Evolutionary conservation across 495 filamentous ascomycete genomes (phyloP).

Genomic region (Aspergillus nanangensis): DNA sequence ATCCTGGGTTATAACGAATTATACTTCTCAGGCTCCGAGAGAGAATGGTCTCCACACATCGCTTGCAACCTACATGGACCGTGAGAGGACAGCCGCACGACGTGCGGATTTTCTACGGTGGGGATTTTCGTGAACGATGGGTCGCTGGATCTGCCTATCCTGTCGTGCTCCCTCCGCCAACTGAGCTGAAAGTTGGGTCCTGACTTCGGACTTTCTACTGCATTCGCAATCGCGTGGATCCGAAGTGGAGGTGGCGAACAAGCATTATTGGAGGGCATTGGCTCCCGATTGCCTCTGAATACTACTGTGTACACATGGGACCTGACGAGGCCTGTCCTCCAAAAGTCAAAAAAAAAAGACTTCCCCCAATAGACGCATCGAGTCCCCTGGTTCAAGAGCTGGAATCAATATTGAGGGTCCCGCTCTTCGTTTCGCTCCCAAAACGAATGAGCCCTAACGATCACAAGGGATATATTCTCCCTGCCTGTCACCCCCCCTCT

Average conservation of each 20-base stretch:
- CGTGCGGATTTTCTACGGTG: too few relatives aligned
- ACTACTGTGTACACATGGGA: not conserved
- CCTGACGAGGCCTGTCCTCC: too few relatives aligned
- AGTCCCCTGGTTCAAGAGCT: not conserved
- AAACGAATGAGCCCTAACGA: too few relatives aligned
- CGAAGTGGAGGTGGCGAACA: slow-evolving; percentile 5
- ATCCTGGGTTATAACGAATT: too few relatives aligned
- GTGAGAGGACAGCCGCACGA: too few relatives aligned
- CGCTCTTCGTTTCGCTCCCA: too few relatives aligned
- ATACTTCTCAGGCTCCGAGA: too few relatives aligned
- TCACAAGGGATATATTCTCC: too few relatives aligned
- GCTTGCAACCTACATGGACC: too few relatives aligned
- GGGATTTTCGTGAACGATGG: slow-evolving; percentile 21
- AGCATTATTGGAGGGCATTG: slow-evolving; percentile 5
- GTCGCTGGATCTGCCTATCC: slow-evolving; percentile 26
- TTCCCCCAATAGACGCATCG: not conserved
- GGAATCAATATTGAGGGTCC: not conserved
- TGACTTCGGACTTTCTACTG: slow-evolving; percentile 21
- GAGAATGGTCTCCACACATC: too few relatives aligned
- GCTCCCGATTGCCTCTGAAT: slow-evolving; percentile 1
- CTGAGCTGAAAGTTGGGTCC: slow-evolving; percentile 4
- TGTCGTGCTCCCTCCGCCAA: slow-evolving; percentile 1
- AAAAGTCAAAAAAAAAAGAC: not conserved
- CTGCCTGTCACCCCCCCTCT: too few relatives aligned
- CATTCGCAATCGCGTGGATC: slow-evolving; percentile 12